Conservation (phyloP, 768 basidiomycete species). For the Panellus pusillus region DNA sequence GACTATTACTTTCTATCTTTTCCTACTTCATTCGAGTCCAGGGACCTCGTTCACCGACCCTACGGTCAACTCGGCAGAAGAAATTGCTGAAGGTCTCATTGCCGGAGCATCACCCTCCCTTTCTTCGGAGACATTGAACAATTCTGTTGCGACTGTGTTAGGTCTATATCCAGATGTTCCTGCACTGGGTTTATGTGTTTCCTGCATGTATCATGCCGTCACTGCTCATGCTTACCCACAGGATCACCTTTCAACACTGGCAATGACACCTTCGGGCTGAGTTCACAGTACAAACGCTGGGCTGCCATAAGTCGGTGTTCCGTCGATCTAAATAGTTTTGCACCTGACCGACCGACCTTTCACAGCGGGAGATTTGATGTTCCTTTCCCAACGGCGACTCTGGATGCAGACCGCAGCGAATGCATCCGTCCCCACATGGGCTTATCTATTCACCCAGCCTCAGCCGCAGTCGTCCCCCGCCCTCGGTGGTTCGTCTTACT, state of each 20-base stretch:
- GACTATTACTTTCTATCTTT: too few species aligned
- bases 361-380: constrained; percentile 23
- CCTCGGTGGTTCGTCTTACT: constrained; percentile 30
- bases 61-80: constrained; percentile 25
- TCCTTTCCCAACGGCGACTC: constrained; percentile 31
- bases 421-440: constrained; percentile 33
- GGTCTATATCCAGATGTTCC: constrained; percentile 44
- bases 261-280: constrained; percentile 43
- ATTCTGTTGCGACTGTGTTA: constrained; percentile 26
- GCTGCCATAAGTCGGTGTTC: constrained; percentile 18
- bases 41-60: constrained; percentile 33
- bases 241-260: constrained; percentile 45
- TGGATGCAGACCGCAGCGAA: constrained; percentile 35
- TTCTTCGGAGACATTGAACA: constrained; percentile 14
- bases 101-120: constrained; percentile 29
- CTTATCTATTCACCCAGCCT: constrained; percentile 41
- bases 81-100: constrained; percentile 22
- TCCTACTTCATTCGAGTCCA: constrained; percentile 8
- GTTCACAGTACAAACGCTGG: constrained; percentile 39
- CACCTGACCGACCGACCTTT: neutral
- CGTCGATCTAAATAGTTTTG: neutral
- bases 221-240: neutral
- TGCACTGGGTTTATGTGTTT: constrained; percentile 21
- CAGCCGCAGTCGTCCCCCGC: constrained; percentile 21
- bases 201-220: neutral